Percentiles rank a stretch among this genome's conserved stretches.
phyloP scores from a whole-genome alignment of 805 yeast genomes.

The Wickerhamiella nectarea region DNA sequence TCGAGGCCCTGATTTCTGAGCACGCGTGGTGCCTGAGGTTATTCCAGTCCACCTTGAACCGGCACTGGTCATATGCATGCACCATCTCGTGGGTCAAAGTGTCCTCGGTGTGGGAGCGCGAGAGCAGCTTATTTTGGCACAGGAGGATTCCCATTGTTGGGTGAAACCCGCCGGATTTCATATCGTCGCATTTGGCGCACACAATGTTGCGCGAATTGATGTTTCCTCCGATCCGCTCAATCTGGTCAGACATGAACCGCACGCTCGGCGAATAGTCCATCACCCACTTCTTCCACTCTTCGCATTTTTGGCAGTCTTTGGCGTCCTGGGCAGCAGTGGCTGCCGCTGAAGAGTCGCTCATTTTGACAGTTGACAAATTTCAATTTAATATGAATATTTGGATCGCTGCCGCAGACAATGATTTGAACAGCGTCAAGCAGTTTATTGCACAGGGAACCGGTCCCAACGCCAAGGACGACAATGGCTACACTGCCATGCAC shows the following conservation, averaged over 20 bases:
- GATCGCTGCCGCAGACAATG: conserved; percentile 90
- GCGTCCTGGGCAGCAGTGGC: conserved; percentile 31
- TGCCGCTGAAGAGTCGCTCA: background rate
- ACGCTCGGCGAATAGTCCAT: conserved; percentile 65
- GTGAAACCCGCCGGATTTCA: conserved; percentile 82
- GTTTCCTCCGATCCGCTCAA: conserved; percentile 49
- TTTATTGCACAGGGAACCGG: conserved; percentile 40
- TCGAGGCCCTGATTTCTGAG: conserved; percentile 86
- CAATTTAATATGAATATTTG: conserved; percentile 49
- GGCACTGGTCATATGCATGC: conserved; percentile 82
- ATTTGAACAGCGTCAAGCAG: conserved; percentile 42
- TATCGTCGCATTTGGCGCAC: conserved; percentile 75
- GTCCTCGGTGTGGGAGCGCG: conserved; percentile 76
- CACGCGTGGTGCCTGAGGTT: conserved; percentile 91
- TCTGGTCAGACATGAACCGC: conserved; percentile 72
- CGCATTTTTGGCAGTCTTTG: conserved; percentile 57
- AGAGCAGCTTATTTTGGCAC: conserved; percentile 68
- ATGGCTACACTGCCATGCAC: conserved; percentile 93
- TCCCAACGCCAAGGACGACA: conserved; percentile 70
- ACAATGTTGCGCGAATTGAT: conserved; percentile 40
- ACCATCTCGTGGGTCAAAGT: conserved; percentile 84
- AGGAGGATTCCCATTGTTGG: conserved; percentile 77
- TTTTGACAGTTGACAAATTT: background rate
- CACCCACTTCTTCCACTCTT: conserved; percentile 68
- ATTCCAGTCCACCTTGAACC: conserved; percentile 76